phyloP scores from a whole-genome alignment of 192 early-diverging fungal genomes.

The Chytriomyces hyalinus region DNA sequence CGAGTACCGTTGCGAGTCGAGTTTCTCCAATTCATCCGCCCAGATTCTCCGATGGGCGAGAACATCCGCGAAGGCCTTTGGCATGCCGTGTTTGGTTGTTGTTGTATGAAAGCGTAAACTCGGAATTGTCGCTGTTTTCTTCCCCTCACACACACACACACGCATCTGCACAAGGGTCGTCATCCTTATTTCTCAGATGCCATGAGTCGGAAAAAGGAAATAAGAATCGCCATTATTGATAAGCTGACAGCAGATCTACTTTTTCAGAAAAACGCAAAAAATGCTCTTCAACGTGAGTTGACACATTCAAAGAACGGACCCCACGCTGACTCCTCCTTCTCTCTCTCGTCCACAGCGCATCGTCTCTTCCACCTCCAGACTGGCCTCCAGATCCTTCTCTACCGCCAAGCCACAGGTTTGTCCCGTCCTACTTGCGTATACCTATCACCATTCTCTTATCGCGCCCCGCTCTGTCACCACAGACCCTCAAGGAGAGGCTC shows the following conservation, averaged over 20 bases:
- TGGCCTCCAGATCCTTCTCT: constrained; percentile 32
- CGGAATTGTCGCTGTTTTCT: neutral
- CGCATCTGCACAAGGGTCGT: too few species aligned
- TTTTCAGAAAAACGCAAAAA: constrained; percentile 2
- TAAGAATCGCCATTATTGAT: too few species aligned
- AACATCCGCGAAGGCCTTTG: neutral
- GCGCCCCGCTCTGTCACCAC: neutral
- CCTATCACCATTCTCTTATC: constrained; percentile 3
- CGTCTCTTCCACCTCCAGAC: constrained; percentile 19
- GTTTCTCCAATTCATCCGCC: constrained; percentile 27
- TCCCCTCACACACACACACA: too few species aligned
- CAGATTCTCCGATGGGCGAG: constrained; percentile 30
- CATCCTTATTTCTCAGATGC: neutral
- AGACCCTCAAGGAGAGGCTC: constrained; percentile 94
- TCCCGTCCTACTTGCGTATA: neutral
- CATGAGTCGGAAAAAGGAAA: neutral
- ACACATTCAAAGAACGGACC: neutral
- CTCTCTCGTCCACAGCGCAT: constrained; percentile 9
- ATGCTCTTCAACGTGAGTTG: constrained; percentile 28
- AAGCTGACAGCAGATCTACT: too few species aligned
- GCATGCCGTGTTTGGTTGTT: neutral
- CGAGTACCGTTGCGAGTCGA: constrained; percentile 25
- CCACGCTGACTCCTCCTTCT: neutral
- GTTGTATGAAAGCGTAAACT: neutral
- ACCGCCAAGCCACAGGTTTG: constrained; percentile 35